Evolutionary conservation across 2,329 filamentous ascomycete species (phyloP).

Genomic region (Fusarium sp.): DNA sequence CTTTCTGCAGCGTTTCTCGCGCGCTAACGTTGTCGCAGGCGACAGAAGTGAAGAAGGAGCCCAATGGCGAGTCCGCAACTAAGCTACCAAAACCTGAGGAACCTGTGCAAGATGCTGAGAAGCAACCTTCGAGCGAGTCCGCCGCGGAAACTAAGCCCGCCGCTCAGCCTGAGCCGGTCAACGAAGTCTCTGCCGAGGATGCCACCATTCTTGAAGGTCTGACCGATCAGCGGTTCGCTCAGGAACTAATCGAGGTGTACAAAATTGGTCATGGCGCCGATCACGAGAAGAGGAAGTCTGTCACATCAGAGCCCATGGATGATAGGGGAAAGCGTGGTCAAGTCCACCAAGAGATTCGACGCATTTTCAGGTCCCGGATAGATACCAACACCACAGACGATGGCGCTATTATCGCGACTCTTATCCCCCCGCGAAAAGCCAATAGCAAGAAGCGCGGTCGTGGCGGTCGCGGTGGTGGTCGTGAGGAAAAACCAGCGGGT

Average conservation of each 20-base stretch:
- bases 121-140: conserved; percentile 37
- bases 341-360: conserved; percentile 75
- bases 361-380: conserved; percentile 82
- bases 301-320: conserved; percentile 58
- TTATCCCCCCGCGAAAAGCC: conserved; percentile 64
- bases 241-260: conserved; percentile 59
- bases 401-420: conserved; percentile 74
- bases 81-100: conserved; percentile 32
- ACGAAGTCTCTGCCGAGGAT: conserved; percentile 53
- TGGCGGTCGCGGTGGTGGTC: conserved; percentile 42
- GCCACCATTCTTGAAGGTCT: conserved; percentile 56
- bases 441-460: conserved; percentile 50
- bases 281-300: conserved; percentile 49
- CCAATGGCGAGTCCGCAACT: conserved; percentile 21
- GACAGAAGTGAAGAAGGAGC: conserved; percentile 30
- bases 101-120: conserved; percentile 30
- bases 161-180: conserved; percentile 36
- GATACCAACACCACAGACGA: conserved; percentile 76
- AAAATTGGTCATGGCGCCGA: conserved; percentile 52
- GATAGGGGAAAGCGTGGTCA: conserved; percentile 62
- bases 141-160: conserved; percentile 29
- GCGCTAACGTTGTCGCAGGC: conserved; percentile 32
- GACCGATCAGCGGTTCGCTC: conserved; percentile 56
- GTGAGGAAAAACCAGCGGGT: conserved; percentile 62
- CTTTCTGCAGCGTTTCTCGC: not conserved